Evolutionary conservation across 1,139 yeast species (phyloP).

Genomic region (Candida albicans): DNA sequence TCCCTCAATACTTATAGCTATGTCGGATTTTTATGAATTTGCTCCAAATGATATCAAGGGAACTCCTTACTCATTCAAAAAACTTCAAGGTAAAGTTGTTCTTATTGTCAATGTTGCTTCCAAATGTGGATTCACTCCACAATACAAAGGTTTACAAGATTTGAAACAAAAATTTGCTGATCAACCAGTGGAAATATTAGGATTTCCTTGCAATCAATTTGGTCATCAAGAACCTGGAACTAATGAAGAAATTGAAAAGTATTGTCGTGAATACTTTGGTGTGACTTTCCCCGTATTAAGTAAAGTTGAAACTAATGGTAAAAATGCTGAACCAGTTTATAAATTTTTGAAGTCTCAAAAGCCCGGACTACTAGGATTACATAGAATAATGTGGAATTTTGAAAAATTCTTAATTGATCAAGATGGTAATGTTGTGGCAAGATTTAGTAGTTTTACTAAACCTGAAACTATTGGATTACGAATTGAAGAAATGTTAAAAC

Average conservation of each 20-base stretch:
- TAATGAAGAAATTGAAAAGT: slow-evolving; percentile 39
- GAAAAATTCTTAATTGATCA: slow-evolving; percentile 49
- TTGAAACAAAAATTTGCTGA: slow-evolving; percentile 76
- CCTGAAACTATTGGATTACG: slow-evolving; percentile 37
- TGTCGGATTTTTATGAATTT: slow-evolving; percentile 44
- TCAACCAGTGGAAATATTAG: slow-evolving; percentile 66
- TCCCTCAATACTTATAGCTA: slow-evolving; percentile 12
- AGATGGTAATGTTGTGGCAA: slow-evolving; percentile 45
- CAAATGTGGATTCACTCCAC: slow-evolving; percentile 87
- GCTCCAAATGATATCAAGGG: slow-evolving; percentile 47
- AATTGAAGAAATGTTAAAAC: slow-evolving; percentile 40
- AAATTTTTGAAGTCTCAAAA: slow-evolving; percentile 63
- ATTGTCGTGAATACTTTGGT: slow-evolving; percentile 41
- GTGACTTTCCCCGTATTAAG: slow-evolving; percentile 87
- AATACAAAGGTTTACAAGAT: slow-evolving; percentile 74
- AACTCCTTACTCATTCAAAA: slow-evolving; percentile 61
- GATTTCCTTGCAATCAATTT: slow-evolving; percentile 88
- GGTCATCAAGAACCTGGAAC: slow-evolving; percentile 47
- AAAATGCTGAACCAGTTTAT: slow-evolving; percentile 76
- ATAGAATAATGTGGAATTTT: slow-evolving; percentile 51
- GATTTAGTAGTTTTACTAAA: slow-evolving; percentile 44
- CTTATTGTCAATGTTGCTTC: slow-evolving; percentile 92
- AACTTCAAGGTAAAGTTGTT: slow-evolving; percentile 86
- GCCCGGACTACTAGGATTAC: slow-evolving; percentile 44
- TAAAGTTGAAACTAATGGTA: slow-evolving; percentile 89